These are phyloP conservation scores for Phytopythium cucurbitacearum DNA, from an alignment of 352 stramenopile genomes.

Conservation along the genomic window DNA sequence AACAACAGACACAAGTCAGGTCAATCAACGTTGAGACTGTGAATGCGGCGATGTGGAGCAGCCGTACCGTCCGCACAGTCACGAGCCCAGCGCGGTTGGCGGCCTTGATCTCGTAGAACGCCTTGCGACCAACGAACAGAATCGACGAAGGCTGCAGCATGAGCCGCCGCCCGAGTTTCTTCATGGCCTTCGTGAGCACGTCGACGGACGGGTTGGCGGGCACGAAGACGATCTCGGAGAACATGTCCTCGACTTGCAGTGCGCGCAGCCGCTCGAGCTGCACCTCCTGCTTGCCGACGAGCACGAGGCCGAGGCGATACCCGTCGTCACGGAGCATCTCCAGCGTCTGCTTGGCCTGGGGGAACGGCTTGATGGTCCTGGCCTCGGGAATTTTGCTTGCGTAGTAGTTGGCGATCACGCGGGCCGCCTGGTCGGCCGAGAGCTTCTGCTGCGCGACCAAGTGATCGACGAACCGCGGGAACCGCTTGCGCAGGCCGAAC, in stretches of 20 bases:
- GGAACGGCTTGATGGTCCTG: slow-evolving; percentile 62
- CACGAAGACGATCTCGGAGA: slow-evolving; percentile 63
- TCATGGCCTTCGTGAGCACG: slow-evolving; percentile 71
- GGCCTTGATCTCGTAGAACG: slow-evolving; percentile 86
- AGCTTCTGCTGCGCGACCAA: slow-evolving; percentile 50
- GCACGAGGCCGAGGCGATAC: slow-evolving; percentile 53
- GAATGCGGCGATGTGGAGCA: not conserved
- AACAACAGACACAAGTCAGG: not conserved
- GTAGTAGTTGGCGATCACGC: slow-evolving; percentile 75
- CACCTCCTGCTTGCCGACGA: slow-evolving; percentile 71
- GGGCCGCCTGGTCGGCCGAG: slow-evolving; percentile 33
- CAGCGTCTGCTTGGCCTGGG: slow-evolving; percentile 42
- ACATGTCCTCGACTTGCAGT: slow-evolving; percentile 58
- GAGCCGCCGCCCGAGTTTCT: slow-evolving; percentile 52
- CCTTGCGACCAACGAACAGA: slow-evolving; percentile 77
- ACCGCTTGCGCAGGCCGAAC: slow-evolving; percentile 81
- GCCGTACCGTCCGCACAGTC: slow-evolving; percentile 27
- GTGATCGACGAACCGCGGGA: slow-evolving; percentile 80
- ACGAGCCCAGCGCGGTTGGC: slow-evolving; percentile 76
- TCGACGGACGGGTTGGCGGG: slow-evolving; percentile 55
- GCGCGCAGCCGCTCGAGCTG: slow-evolving; percentile 71
- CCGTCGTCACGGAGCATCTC: slow-evolving; percentile 42
- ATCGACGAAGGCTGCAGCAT: slow-evolving; percentile 71
- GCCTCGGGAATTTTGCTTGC: slow-evolving; percentile 72
- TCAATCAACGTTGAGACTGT: slow-evolving; percentile 3